Conservation (phyloP, 345 rosid genomes). For the Stellera chamaejasme region DNA sequence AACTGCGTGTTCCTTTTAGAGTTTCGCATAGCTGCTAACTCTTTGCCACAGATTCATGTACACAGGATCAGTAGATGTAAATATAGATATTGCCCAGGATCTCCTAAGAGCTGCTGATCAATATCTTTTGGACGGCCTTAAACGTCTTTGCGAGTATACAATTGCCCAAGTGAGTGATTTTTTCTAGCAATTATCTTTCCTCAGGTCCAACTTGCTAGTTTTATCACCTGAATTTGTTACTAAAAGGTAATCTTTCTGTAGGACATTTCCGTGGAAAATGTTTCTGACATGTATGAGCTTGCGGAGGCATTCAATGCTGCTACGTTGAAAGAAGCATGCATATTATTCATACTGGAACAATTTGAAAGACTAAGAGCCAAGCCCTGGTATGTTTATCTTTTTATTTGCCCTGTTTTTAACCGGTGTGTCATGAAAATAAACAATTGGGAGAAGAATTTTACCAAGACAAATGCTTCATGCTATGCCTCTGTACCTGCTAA, state of each 20-base stretch:
- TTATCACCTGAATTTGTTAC: no score
- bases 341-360: constrained; percentile 45
- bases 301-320: constrained; percentile 56
- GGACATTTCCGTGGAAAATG: constrained; percentile 53
- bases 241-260: constrained; percentile 1
- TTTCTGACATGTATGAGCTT: constrained; percentile 51
- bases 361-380: constrained; percentile 43
- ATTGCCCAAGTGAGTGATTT: constrained; percentile 49
- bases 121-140: constrained; percentile 65
- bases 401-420: neutral
- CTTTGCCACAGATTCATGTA: constrained; percentile 45
- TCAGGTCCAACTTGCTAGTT: neutral
- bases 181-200: neutral
- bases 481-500: neutral
- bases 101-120: constrained; percentile 83
- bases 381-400: constrained; percentile 36
- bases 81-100: constrained; percentile 46
- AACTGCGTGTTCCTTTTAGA: neutral
- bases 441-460: no score
- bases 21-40: neutral
- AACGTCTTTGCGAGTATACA: constrained; percentile 57
- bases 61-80: constrained; percentile 50
- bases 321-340: constrained; percentile 55
- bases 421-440: no score
- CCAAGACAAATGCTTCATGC: no score